Percentiles rank a stretch among this genome's conserved stretches.
Evolutionary conservation across 2,329 filamentous ascomycete species (phyloP).

Genomic region (Plectosphaerella plurivora): DNA sequence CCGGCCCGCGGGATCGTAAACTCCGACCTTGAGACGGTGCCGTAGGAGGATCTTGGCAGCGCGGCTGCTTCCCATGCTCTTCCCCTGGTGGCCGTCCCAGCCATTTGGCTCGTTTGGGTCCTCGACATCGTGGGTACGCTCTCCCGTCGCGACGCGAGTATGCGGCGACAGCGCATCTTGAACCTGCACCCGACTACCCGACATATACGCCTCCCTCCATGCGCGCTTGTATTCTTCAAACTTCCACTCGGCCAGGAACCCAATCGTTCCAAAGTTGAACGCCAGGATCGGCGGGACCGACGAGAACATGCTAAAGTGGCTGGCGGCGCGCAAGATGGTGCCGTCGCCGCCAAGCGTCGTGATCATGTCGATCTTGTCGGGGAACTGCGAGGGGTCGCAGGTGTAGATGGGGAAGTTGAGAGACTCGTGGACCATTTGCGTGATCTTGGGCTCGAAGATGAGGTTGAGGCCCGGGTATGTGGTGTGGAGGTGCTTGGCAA

Average conservation of each 20-base stretch:
- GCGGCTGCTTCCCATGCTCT: conserved; percentile 71
- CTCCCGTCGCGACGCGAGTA: conserved; percentile 28
- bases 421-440: conserved; percentile 63
- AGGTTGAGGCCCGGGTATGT: conserved; percentile 80
- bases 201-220: conserved; percentile 90
- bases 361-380: conserved; percentile 80
- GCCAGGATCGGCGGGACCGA: conserved; percentile 87
- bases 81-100: conserved; percentile 74
- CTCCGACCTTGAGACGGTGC: conserved; percentile 79
- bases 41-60: conserved; percentile 79
- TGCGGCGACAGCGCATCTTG: conserved; percentile 36
- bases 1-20: conserved; percentile 67
- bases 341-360: conserved; percentile 91
- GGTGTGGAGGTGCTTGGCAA: conserved; percentile 66
- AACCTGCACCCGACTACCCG: conserved; percentile 48
- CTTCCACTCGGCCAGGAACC: conserved; percentile 95
- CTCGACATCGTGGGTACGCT: conserved; percentile 17
- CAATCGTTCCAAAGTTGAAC: conserved; percentile 95
- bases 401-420: conserved; percentile 73
- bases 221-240: conserved; percentile 90
- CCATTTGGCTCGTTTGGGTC: conserved; percentile 22
- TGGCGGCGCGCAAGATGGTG: conserved; percentile 81
- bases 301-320: conserved; percentile 66
- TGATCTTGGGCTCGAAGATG: conserved; percentile 75
- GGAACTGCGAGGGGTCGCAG: conserved; percentile 46